Percentiles rank a stretch among this genome's conserved stretches.
These are phyloP conservation scores for Microsporum ferrugineum DNA, from an alignment of 2,329 filamentous ascomycete species.

Conservation along the genomic window DNA sequence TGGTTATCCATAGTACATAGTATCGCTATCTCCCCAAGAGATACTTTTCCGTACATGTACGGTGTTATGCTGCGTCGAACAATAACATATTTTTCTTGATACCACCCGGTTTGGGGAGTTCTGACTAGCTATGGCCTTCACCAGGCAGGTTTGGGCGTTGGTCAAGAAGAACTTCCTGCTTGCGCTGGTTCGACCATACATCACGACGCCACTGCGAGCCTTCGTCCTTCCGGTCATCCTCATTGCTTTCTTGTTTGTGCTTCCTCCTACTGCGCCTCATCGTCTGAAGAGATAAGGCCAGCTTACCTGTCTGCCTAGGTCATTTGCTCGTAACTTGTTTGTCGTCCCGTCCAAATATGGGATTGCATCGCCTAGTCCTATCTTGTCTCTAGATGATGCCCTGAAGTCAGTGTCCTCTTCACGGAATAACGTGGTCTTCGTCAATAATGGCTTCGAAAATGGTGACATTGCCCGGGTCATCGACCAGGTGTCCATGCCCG, in stretches of 20 bases:
- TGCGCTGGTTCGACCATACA: slow-evolving; percentile 42
- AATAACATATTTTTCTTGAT: neutral
- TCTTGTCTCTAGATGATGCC: slow-evolving; percentile 55
- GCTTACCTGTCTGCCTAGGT: slow-evolving; percentile 27
- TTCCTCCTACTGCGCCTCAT: neutral
- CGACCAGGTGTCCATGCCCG: slow-evolving; percentile 46
- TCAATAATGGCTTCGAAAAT: slow-evolving; percentile 59
- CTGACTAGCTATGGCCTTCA: slow-evolving; percentile 20
- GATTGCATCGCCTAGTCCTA: slow-evolving; percentile 49
- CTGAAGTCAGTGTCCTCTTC: slow-evolving; percentile 47
- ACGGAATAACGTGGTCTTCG: slow-evolving; percentile 61
- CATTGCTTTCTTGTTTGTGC: slow-evolving; percentile 32
- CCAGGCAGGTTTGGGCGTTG: slow-evolving; percentile 45
- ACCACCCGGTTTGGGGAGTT: neutral
- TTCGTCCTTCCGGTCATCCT: slow-evolving; percentile 48
- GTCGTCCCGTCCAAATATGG: slow-evolving; percentile 65
- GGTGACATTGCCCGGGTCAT: slow-evolving; percentile 66
- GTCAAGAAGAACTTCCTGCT: slow-evolving; percentile 47
- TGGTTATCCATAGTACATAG: neutral
- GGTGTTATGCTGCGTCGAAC: neutral
- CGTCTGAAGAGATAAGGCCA: neutral
- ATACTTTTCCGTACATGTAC: neutral
- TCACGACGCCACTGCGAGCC: slow-evolving; percentile 44
- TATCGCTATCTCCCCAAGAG: neutral
- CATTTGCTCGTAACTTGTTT: slow-evolving; percentile 71